Base-by-base conservation (phyloP, 345 rosid genomes). In the Cardiospermum halicacabum region DNA sequence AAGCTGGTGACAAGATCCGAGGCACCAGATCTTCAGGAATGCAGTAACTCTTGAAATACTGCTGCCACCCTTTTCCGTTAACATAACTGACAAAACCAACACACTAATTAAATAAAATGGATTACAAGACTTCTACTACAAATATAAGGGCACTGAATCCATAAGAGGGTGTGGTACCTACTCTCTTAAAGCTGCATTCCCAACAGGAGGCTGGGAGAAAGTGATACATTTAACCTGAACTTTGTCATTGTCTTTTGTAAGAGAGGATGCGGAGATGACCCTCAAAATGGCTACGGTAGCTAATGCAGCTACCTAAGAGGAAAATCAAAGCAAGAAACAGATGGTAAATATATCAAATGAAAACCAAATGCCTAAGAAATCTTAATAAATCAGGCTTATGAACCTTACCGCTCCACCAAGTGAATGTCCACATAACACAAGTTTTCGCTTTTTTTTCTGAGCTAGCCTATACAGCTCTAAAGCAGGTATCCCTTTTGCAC, bases 401-500 rank as follows among this genome's bases (percentile, higher is more conserved):
- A 47, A 66, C 80, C 89, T 77, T 82, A 93, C 98, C 56, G 98
- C 98, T 60, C 98, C 98, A 70, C 98, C 98, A 76, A 93, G 96
- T 60, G 98, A 90, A 79, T 93, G 98, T 45, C 98, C 97, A 81
- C 98, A 93, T 43, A 93, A 73, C 18, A 90, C 98, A 75, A 93
- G 96, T 75, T 93, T 93, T 6, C 84, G 69, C 61, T 93, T 84
- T 88, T 90, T 93, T 78, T 90, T 90, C 74, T 88, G 89, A 77
- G 98, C 98, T 78, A 93, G 97, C 67, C 84, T 83, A 79, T 89
- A 93, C 66, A 93, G 70, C 79, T 93, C 98, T 67, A 93, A 76
- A 81, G 98, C 94, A 65, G 98, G 98, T 78, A 93, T 90, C 60
- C 98, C 97, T 72, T 93, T 86, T 60, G 98, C 98, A 77, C 97